Base-by-base conservation (phyloP, 768 basidiomycete species). In the Mycena floridula region DNA sequence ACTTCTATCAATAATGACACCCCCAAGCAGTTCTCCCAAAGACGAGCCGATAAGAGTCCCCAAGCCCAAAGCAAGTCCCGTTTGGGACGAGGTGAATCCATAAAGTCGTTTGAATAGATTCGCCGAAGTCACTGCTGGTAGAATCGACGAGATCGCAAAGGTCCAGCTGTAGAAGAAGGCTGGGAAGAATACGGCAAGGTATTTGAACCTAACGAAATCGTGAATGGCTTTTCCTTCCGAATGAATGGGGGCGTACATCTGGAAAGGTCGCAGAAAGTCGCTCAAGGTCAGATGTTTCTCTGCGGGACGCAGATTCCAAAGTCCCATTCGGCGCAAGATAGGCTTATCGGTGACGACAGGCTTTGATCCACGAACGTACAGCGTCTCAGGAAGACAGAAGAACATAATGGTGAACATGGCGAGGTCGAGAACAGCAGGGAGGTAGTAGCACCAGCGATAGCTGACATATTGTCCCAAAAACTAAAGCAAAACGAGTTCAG, bases 91-190 rank as follows among this genome's bases (percentile, higher is more conserved):
- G 32, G 13, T 35, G 32, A 35, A 35, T 13, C 18, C 3, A 18
- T 35, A 35, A 15, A 35, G 32, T 15, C 32, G 32, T 7, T 13
- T 40, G 48, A 54, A 54, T 12, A 54, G 50, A 12, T 50, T 51
- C n/a, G 53, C 53, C 2, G 46, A 47, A 25, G 53, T 54, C 2
- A 54, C 53, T 9, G 50, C 50, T 12, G 53, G 53, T 3, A 54
- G 48, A 27, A 54, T 54, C 7, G 48, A 49, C 23, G 45, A 30
- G 15, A 51, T 25, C 1, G 43, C 27, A 12, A 49, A 54, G 13
- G 48, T 43, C 18, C 49, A 36, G 2, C 44, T 42, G 39, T 54
- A 54, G 37, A 49, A 54, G 26, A 52, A 13, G 3, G 53, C 53
- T 3, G 53, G 40, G 38, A 52, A 32, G n/a, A 49, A 2, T 30